Percentiles rank a stretch among this genome's conserved stretches.
These are phyloP conservation scores for Annulohypoxylon truncatum DNA, from an alignment of 2,329 filamentous ascomycete genomes.

Conservation along the genomic window DNA sequence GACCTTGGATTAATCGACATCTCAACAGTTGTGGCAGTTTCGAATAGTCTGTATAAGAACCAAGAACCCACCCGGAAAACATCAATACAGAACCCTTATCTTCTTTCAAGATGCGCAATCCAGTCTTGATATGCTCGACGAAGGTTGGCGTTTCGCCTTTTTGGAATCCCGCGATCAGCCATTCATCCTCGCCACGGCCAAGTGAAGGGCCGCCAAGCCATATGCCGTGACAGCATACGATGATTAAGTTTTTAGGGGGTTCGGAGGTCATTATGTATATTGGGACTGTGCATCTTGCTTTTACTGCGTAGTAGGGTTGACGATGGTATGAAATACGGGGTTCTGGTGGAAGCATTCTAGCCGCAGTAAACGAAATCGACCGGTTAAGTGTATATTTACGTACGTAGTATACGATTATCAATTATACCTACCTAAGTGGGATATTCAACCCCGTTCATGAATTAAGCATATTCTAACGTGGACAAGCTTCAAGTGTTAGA, in stretches of 20 bases:
- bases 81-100: slow-evolving; percentile 66
- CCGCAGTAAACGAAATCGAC: no score
- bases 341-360: no score
- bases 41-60: slow-evolving; percentile 2
- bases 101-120: slow-evolving; percentile 63
- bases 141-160: slow-evolving; percentile 82
- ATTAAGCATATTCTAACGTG: neutral
- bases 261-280: neutral
- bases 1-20: neutral
- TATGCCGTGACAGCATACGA: slow-evolving; percentile 88
- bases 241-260: slow-evolving; percentile 68
- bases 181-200: slow-evolving; percentile 69
- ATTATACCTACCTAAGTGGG: neutral
- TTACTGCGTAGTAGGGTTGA: neutral
- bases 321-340: neutral
- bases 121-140: slow-evolving; percentile 77
- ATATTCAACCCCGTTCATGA: no score
- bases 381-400: neutral
- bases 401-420: neutral
- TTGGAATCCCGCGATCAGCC: slow-evolving; percentile 83
- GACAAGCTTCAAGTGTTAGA: neutral
- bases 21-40: neutral
- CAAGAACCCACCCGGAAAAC: slow-evolving; percentile 74
- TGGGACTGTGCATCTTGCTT: neutral
- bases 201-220: slow-evolving; percentile 70